A percentile compares a stretch with the other conserved stretches of the same genome.
Evolutionary conservation across 495 filamentous ascomycete species (phyloP).

Genomic region (Penicillium bialowiezense): DNA sequence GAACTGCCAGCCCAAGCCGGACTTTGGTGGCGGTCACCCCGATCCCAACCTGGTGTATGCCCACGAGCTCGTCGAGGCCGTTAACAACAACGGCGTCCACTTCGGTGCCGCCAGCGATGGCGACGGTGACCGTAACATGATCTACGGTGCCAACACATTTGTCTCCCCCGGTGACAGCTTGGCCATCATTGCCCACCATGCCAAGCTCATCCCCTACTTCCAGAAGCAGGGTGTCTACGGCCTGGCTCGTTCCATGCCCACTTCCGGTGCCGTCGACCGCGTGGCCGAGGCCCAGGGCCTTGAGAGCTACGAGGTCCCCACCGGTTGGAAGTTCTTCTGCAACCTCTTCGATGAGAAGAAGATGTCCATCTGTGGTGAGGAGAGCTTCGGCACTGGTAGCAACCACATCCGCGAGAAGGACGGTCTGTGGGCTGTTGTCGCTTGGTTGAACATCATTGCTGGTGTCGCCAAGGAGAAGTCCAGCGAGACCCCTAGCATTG

Average conservation of each 20-base stretch:
- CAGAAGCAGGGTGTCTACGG: constrained; percentile 94
- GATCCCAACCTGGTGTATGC: constrained; percentile 99
- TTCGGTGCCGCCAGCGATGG: constrained; percentile 96
- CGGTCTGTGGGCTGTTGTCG: constrained; percentile 93
- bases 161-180: constrained; percentile 96
- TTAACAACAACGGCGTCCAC: constrained; percentile 86
- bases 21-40: constrained; percentile 96
- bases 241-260: constrained; percentile 95
- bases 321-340: constrained; percentile 99
- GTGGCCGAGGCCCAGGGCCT: constrained; percentile 93
- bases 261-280: constrained; percentile 88
- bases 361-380: constrained; percentile 97
- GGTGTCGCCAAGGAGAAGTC: constrained; percentile 82
- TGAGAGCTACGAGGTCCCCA: constrained; percentile 93
- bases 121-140: constrained; percentile 99
- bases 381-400: constrained; percentile 97
- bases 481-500: constrained; percentile 75
- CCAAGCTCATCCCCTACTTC: constrained; percentile 92
- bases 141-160: constrained; percentile 94
- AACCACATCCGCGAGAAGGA: constrained; percentile 99
- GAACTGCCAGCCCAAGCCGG: constrained; percentile 87
- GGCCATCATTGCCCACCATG: constrained; percentile 96
- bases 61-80: constrained; percentile 87
- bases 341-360: constrained; percentile 95
- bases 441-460: constrained; percentile 98